Conservation (phyloP, 2,329 filamentous ascomycete genomes). For the Cladosporium halotolerans region DNA sequence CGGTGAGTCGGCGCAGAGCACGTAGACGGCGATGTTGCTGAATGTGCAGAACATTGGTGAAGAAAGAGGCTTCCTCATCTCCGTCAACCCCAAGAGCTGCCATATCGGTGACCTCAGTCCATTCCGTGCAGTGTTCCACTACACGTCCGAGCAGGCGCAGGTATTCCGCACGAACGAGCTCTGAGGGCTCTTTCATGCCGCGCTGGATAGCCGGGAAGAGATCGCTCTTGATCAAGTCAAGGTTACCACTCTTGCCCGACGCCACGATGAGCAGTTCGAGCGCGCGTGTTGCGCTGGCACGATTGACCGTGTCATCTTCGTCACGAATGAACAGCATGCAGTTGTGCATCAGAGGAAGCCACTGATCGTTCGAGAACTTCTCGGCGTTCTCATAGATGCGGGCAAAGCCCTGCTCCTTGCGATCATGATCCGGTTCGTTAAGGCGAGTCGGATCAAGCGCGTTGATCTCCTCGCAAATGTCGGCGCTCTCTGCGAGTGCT, state of each 20-base stretch:
- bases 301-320: conserved; percentile 80
- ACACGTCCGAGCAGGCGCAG: conserved; percentile 73
- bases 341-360: conserved; percentile 84
- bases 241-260: conserved; percentile 39
- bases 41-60: conserved; percentile 85
- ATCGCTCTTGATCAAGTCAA: conserved; percentile 46
- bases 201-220: conserved; percentile 31
- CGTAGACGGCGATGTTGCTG: conserved; percentile 80
- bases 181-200: conserved; percentile 61
- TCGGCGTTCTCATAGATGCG: conserved; percentile 60
- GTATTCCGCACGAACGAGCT: conserved; percentile 78
- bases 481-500: conserved; percentile 56
- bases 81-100: conserved; percentile 60
- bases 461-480: conserved; percentile 73
- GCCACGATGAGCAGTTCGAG: conserved; percentile 66
- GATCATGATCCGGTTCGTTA: conserved; percentile 83
- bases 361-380: conserved; percentile 63
- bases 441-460: conserved; percentile 66
- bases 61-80: conserved; percentile 81
- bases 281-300: conserved; percentile 74
- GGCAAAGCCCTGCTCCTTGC: conserved; percentile 69
- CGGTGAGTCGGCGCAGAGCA: conserved; percentile 70
- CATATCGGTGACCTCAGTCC: conserved; percentile 69
- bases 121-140: conserved; percentile 62
- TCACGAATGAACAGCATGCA: conserved; percentile 80